These are phyloP conservation scores for Fusarium anthophilum DNA, from an alignment of 2,329 filamentous ascomycete genomes.

Conservation along the genomic window DNA sequence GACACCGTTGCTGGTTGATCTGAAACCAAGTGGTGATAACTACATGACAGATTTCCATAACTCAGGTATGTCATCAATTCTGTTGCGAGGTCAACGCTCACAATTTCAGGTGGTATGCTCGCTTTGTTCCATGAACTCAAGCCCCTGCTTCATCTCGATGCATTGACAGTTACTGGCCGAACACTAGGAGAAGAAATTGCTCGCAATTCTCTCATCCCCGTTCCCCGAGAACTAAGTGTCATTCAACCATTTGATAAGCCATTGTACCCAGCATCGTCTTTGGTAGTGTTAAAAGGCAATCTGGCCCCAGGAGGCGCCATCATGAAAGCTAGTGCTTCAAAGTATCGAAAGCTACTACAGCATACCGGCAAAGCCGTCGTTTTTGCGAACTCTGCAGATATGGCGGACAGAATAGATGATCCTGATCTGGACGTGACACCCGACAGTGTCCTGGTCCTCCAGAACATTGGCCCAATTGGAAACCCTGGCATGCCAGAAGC, in stretches of 20 bases:
- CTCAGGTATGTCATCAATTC: background rate
- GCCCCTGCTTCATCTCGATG: conserved; percentile 78
- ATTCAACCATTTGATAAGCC: conserved; percentile 73
- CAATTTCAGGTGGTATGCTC: conserved; percentile 73
- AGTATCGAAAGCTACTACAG: conserved; percentile 69
- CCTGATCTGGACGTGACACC: conserved; percentile 68
- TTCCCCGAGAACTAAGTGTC: conserved; percentile 50
- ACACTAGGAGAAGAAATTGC: conserved; percentile 84
- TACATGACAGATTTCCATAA: conserved; percentile 93
- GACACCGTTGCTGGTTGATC: conserved; percentile 83
- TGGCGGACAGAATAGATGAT: conserved; percentile 70
- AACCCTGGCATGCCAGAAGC: conserved; percentile 96
- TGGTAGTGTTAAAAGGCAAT: conserved; percentile 86
- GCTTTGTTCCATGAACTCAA: conserved; percentile 82
- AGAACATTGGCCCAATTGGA: conserved; percentile 89
- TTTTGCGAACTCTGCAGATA: conserved; percentile 80
- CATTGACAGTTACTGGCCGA: conserved; percentile 84
- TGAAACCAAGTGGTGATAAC: conserved; percentile 87
- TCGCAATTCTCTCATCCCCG: conserved; percentile 68
- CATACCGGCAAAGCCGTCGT: conserved; percentile 63
- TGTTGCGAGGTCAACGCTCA: background rate
- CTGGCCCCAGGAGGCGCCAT: conserved; percentile 85
- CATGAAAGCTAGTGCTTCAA: conserved; percentile 87
- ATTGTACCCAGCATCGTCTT: conserved; percentile 79
- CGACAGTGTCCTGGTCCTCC: conserved; percentile 77